phyloP scores from a whole-genome alignment of 352 stramenopile genomes.

The Pythium monospermum region DNA sequence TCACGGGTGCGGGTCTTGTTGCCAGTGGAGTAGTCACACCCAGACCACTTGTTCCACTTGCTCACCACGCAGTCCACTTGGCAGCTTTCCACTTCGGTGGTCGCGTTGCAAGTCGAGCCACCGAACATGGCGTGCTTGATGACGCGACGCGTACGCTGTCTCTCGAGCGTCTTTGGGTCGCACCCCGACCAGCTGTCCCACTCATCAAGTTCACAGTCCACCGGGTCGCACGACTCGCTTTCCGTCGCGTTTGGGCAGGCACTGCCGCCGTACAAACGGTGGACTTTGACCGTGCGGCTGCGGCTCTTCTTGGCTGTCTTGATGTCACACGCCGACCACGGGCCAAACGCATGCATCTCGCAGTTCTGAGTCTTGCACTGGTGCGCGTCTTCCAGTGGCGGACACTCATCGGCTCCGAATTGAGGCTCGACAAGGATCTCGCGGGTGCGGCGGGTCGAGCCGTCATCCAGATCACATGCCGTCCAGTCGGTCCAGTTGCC shows the following conservation, averaged over 20 bases:
- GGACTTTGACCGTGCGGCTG: slow-evolving; percentile 31
- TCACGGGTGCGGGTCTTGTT: slow-evolving; percentile 38
- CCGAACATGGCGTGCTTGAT: slow-evolving; percentile 28
- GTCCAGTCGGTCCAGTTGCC: slow-evolving; percentile 29
- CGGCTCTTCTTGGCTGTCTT: slow-evolving; percentile 26
- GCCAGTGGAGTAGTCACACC: slow-evolving; percentile 38
- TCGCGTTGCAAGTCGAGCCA: slow-evolving; percentile 22
- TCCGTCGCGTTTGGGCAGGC: slow-evolving; percentile 37
- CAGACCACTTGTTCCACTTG: slow-evolving; percentile 41
- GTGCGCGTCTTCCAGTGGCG: slow-evolving; percentile 17
- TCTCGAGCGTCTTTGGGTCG: slow-evolving; percentile 26
- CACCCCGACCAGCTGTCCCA: slow-evolving; percentile 52
- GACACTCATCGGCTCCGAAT: slow-evolving; percentile 28
- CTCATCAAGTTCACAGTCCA: slow-evolving; percentile 34
- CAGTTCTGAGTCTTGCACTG: slow-evolving; percentile 40
- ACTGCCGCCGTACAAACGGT: slow-evolving; percentile 29
- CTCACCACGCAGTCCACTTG: slow-evolving; percentile 41
- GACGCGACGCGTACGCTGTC: slow-evolving; percentile 34
- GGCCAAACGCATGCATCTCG: slow-evolving; percentile 30
- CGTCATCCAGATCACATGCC: slow-evolving; percentile 27
- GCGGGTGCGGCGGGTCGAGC: slow-evolving; percentile 24
- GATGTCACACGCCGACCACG: slow-evolving; percentile 22
- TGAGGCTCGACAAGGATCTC: slow-evolving; percentile 25
- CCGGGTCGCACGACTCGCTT: slow-evolving; percentile 31
- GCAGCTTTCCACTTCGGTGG: slow-evolving; percentile 28